Conservation (phyloP, 768 basidiomycete species). For the Dictyophora rubrovolvata region DNA sequence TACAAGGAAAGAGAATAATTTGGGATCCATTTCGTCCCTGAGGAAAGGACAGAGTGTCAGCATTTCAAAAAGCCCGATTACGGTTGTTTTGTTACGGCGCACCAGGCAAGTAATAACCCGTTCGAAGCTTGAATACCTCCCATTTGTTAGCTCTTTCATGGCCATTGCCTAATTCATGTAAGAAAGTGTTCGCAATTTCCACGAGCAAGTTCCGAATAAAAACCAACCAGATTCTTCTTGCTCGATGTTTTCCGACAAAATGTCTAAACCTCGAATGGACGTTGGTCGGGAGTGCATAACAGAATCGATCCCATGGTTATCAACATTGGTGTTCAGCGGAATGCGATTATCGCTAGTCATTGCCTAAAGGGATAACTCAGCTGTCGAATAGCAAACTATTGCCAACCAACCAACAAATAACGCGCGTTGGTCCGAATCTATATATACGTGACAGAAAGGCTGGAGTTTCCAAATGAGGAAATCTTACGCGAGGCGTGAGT, state of each 20-base stretch:
- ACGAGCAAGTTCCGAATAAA: neutral
- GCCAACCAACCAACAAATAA: too few relatives aligned
- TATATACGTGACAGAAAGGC: neutral
- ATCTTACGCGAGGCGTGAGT: neutral
- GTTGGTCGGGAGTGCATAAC: neutral
- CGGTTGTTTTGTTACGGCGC: neutral
- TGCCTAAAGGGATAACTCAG: neutral
- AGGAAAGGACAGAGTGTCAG: neutral
- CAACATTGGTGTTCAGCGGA: neutral
- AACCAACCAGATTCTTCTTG: neutral
- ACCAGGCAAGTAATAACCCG: slow-evolving; percentile 5
- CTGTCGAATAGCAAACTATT: neutral
- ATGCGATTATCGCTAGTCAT: neutral
- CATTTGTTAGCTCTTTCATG: neutral
- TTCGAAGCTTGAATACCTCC: slow-evolving; percentile 6
- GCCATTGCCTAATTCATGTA: neutral
- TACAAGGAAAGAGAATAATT: slow-evolving; percentile 60
- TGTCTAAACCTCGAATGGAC: slow-evolving; percentile 4
- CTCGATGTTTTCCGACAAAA: neutral
- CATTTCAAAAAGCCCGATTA: neutral
- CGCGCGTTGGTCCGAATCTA: too few relatives aligned
- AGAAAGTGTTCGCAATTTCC: neutral
- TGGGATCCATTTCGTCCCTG: slow-evolving; percentile 59
- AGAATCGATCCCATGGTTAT: neutral
- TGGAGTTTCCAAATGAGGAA: slow-evolving; percentile 1